Evolutionary conservation across 306 rosid genomes (phyloP).

Genomic region (Cucurbita moschata): DNA sequence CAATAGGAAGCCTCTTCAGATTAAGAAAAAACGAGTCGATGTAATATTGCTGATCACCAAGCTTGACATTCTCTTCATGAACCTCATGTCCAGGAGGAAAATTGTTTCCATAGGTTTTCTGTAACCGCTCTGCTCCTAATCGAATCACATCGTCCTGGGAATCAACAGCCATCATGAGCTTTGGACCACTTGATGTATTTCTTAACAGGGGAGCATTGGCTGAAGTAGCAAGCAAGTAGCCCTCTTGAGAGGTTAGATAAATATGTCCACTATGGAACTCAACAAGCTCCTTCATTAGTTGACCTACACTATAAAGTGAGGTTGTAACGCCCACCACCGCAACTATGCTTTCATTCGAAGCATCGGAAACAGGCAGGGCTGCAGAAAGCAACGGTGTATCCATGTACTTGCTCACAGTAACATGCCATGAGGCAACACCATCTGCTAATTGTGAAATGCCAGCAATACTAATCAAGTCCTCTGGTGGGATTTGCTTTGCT

Average conservation of each 20-base stretch:
- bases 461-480: slow-evolving; percentile 73
- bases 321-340: slow-evolving; percentile 98
- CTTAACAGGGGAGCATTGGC: slow-evolving; percentile 58
- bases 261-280: slow-evolving; percentile 86
- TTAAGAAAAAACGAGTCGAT: slow-evolving; percentile 85
- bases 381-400: slow-evolving; percentile 96
- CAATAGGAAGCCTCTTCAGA: slow-evolving; percentile 92
- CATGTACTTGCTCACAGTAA: slow-evolving; percentile 83
- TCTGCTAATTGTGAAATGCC: slow-evolving; percentile 85
- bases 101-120: slow-evolving; percentile 48
- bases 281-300: slow-evolving; percentile 86
- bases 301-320: slow-evolving; percentile 87
- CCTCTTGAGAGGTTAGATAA: slow-evolving; percentile 82
- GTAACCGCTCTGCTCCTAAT: slow-evolving; percentile 64
- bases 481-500: slow-evolving; percentile 72
- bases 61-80: slow-evolving; percentile 73
- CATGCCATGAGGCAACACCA: slow-evolving; percentile 97
- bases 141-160: slow-evolving; percentile 50
- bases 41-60: slow-evolving; percentile 60
- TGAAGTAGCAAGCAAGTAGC: slow-evolving; percentile 86
- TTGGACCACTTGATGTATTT: slow-evolving; percentile 42
- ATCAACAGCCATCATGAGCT: slow-evolving; percentile 77
- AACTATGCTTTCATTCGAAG: slow-evolving; percentile 67
- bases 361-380: slow-evolving; percentile 82
- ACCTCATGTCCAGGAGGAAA: slow-evolving; percentile 64